These are phyloP conservation scores for Fusarium cyanostomum DNA, from an alignment of 2,329 filamentous ascomycete genomes.

Conservation along the genomic window DNA sequence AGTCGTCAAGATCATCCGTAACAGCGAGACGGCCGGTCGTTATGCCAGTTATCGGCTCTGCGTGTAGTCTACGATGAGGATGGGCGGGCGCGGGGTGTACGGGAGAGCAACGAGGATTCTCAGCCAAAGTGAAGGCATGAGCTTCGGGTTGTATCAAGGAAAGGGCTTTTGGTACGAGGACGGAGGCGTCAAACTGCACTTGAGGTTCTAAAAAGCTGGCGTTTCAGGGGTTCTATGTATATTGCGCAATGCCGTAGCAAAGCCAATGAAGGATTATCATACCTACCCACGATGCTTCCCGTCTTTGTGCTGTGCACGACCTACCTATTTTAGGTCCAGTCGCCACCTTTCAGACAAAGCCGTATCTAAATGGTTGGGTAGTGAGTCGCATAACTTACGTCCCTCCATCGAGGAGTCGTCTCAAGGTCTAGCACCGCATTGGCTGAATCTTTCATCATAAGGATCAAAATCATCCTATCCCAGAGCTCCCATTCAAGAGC, in stretches of 20 bases:
- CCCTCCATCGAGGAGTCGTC: too few species aligned
- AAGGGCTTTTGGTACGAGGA: conserved; percentile 37
- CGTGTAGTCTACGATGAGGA: conserved; percentile 53
- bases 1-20: conserved; percentile 98
- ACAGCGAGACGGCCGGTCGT: conserved; percentile 91
- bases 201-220: conserved; percentile 45
- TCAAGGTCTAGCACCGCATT: background rate
- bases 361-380: too few species aligned
- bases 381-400: too few species aligned
- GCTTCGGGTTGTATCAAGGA: conserved; percentile 23
- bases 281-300: background rate
- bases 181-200: conserved; percentile 44
- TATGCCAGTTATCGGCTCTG: conserved; percentile 92
- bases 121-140: conserved; percentile 1
- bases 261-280: conserved; percentile 38
- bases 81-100: background rate
- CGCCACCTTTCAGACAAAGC: too few species aligned
- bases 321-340: too few species aligned
- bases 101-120: background rate
- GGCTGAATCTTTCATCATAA: background rate
- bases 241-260: conserved; percentile 40
- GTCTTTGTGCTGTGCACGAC: background rate
- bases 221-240: conserved; percentile 45
- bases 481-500: background rate
- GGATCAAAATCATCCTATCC: conserved; percentile 1